Evolutionary conservation across 2,329 filamentous ascomycete genomes (phyloP).

Genomic region (Fusarium marasasianum): DNA sequence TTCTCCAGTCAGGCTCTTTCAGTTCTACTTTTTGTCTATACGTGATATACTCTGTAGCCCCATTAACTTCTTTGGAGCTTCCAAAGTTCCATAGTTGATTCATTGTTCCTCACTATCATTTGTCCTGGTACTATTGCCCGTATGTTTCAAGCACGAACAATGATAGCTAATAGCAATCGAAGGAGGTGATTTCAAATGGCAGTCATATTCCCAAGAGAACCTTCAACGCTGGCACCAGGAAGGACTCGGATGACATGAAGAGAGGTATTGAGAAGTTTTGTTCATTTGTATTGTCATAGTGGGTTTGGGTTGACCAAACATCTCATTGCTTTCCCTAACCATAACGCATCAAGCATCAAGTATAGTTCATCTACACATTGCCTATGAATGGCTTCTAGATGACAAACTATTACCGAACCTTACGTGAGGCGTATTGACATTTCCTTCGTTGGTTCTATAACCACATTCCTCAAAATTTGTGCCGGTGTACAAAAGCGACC

Average conservation of each 20-base stretch:
- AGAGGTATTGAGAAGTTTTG: background rate
- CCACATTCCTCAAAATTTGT: conserved; percentile 2
- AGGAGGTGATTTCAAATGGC: background rate
- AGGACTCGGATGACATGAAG: background rate
- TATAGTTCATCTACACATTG: conserved; percentile 23
- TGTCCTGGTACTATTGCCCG: background rate
- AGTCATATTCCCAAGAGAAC: background rate
- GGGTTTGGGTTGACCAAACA: conserved; percentile 5
- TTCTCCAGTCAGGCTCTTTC: background rate
- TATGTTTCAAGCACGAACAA: background rate
- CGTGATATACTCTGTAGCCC: background rate
- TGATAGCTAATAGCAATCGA: background rate
- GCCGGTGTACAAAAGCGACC: conserved; percentile 8
- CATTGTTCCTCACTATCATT: background rate
- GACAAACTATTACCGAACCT: conserved; percentile 25
- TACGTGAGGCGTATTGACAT: conserved; percentile 20
- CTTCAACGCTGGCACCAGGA: too few relatives aligned
- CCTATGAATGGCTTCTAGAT: conserved; percentile 18
- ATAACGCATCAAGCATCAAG: conserved; percentile 28
- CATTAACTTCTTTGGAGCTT: background rate
- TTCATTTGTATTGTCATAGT: conserved; percentile 6
- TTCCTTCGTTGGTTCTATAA: conserved; percentile 29
- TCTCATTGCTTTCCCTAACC: conserved; percentile 12
- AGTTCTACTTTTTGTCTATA: background rate
- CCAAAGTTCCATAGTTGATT: background rate